A percentile compares a stretch with the other conserved stretches of the same genome.
These are phyloP conservation scores for Clitopilus passeckerianus DNA, from an alignment of 768 basidiomycete species.

Conservation along the genomic window DNA sequence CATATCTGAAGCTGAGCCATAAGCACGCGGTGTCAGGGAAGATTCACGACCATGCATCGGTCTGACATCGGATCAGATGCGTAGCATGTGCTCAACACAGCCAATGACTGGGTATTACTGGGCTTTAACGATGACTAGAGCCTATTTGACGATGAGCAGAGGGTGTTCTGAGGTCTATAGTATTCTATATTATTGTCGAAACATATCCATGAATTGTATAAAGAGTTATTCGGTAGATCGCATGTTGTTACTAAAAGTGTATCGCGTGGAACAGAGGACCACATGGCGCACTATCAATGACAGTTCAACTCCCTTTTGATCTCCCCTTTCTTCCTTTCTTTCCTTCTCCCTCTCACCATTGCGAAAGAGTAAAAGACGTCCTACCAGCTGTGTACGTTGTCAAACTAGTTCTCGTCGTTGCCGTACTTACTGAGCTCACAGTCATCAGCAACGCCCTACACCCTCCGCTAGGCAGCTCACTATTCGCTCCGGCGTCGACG, in stretches of 20 bases:
- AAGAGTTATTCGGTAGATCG: no score
- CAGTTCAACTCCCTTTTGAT: constrained; percentile 8
- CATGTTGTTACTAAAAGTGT: neutral
- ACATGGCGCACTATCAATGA: constrained; percentile 18
- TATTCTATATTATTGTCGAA: no score
- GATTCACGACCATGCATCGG: constrained; percentile 15
- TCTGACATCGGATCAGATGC: constrained; percentile 24
- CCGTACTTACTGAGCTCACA: neutral
- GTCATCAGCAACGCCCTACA: constrained; percentile 17
- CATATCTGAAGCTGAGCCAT: constrained; percentile 33
- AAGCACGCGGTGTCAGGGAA: constrained; percentile 25
- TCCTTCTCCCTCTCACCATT: constrained; percentile 14
- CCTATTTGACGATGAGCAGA: neutral
- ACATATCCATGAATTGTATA: no score
- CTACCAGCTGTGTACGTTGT: constrained; percentile 9
- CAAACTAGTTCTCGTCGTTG: constrained; percentile 10
- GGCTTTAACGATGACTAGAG: neutral
- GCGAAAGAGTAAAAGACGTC: neutral
- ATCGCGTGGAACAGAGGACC: constrained; percentile 8
- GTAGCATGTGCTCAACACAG: constrained; percentile 1
- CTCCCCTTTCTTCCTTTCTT: constrained; percentile 15
- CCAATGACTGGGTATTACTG: constrained; percentile 2
- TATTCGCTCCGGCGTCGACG: constrained; percentile 16
- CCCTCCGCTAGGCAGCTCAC: constrained; percentile 18
- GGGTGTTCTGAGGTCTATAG: no score